Evolutionary conservation across 2,329 filamentous ascomycete genomes (phyloP).

Genomic region (Arachnomyces sp.): DNA sequence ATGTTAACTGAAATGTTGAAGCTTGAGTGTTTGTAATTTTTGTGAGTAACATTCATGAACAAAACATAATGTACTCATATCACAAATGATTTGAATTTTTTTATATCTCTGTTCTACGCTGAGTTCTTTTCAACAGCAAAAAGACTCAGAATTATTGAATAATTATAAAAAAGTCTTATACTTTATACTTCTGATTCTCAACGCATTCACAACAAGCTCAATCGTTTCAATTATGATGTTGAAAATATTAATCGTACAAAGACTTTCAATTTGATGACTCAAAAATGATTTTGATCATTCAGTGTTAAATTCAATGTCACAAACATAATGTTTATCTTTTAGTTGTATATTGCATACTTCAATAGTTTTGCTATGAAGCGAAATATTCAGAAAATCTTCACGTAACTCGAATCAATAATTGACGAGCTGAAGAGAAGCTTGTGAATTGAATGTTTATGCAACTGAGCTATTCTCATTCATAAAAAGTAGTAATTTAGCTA

Average conservation of each 20-base stretch:
- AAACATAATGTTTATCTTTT: slow-evolving; percentile 5
- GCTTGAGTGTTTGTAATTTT: slow-evolving; percentile 3
- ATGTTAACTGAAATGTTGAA: slow-evolving; percentile 3
- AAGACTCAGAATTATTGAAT: neutral
- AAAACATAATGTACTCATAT: slow-evolving; percentile 3
- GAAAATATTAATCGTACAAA: slow-evolving; percentile 3
- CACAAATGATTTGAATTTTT: slow-evolving; percentile 5
- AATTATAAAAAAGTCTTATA: neutral
- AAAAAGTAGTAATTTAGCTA: slow-evolving; percentile 6
- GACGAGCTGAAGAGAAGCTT: slow-evolving; percentile 3
- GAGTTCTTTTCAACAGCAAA: slow-evolving; percentile 4
- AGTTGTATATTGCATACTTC: slow-evolving; percentile 3
- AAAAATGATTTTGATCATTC: slow-evolving; percentile 1
- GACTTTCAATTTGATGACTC: neutral
- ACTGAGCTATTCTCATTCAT: slow-evolving; percentile 1
- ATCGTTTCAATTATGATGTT: slow-evolving; percentile 3
- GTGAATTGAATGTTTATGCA: slow-evolving; percentile 1
- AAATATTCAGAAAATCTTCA: slow-evolving; percentile 3
- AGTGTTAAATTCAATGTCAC: slow-evolving; percentile 5
- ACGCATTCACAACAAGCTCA: slow-evolving; percentile 1
- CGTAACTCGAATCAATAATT: slow-evolving; percentile 2
- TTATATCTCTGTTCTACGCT: slow-evolving; percentile 2
- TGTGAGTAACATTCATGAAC: neutral
- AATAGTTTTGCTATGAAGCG: slow-evolving; percentile 2
- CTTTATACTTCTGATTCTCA: slow-evolving; percentile 4